A percentile compares a stretch with the other conserved stretches of the same genome.
Conservation (phyloP, 228 moss, liverwort and hornwort genomes). For the Sphagnum fallax region DNA sequence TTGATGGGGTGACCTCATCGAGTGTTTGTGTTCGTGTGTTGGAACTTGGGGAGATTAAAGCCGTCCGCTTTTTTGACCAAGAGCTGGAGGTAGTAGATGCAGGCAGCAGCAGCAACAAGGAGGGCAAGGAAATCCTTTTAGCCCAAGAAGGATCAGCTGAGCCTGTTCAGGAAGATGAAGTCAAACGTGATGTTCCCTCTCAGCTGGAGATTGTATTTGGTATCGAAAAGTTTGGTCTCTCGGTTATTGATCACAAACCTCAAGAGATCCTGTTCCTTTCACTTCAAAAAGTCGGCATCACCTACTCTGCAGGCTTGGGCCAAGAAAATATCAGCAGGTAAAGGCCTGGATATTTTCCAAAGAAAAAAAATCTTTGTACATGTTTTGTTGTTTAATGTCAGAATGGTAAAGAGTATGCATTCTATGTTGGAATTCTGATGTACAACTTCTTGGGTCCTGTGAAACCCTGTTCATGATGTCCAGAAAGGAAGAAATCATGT, state of each 20-base stretch:
- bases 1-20: conserved; percentile 15
- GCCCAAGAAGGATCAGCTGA: conserved; percentile 28
- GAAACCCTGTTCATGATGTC: too few species aligned
- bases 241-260: conserved; percentile 68
- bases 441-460: too few species aligned
- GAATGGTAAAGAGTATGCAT: too few species aligned
- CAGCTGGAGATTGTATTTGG: conserved; percentile 56
- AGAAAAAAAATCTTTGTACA: too few species aligned
- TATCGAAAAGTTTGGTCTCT: conserved; percentile 64
- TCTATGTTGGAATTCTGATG: too few species aligned
- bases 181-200: conserved; percentile 28
- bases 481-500: too few species aligned
- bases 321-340: conserved; percentile 70
- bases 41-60: conserved; percentile 50
- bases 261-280: conserved; percentile 69
- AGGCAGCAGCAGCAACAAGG: conserved; percentile 11
- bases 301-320: conserved; percentile 71
- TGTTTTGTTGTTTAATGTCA: too few species aligned
- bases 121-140: conserved; percentile 41
- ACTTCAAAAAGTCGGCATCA: conserved; percentile 50
- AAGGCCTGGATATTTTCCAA: too few species aligned
- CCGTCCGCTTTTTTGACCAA: conserved; percentile 65
- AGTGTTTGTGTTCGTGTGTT: conserved; percentile 52
- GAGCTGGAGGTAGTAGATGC: conserved; percentile 25
- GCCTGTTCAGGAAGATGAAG: conserved; percentile 23